Percentiles rank a stretch among this genome's conserved stretches.
Evolutionary conservation across 495 filamentous ascomycete genomes (phyloP).

Genomic region (Xylaria venustula): DNA sequence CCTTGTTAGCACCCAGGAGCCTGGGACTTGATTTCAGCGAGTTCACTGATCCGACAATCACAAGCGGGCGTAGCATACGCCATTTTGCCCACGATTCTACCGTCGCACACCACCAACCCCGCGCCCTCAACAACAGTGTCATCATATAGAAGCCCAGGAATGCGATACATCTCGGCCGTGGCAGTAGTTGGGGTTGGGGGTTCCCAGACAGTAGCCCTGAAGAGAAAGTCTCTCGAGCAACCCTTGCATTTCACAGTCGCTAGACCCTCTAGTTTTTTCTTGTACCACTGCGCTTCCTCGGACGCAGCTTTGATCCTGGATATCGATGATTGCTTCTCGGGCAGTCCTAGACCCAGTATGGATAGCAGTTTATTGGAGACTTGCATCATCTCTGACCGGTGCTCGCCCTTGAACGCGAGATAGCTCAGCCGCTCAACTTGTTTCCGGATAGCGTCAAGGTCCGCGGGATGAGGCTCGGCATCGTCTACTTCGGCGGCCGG

Average conservation of each 20-base stretch:
- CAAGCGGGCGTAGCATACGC: slow-evolving; percentile 1
- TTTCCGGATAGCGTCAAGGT: background rate
- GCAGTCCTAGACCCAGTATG: background rate
- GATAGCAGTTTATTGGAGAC: slow-evolving; percentile 1
- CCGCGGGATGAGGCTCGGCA: background rate
- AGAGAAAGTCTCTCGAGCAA: slow-evolving; percentile 1
- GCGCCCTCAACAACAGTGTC: background rate
- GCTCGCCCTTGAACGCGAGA: background rate
- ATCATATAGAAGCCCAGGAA: background rate
- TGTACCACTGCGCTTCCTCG: slow-evolving; percentile 2
- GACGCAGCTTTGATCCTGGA: slow-evolving; percentile 2
- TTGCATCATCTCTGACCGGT: background rate
- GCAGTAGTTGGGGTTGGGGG: background rate
- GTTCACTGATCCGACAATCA: background rate
- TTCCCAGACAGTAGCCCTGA: background rate
- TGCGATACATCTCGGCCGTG: background rate
- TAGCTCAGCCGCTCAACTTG: background rate
- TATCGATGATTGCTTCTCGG: background rate
- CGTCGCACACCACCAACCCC: background rate
- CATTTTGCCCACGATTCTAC: background rate
- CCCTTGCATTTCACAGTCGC: background rate
- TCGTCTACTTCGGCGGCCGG: background rate
- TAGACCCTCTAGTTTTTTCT: background rate
- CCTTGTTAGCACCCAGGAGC: no score
- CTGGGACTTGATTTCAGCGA: background rate